phyloP scores from a whole-genome alignment of 2,329 filamentous ascomycete genomes.

The Alternaria metachromatica region DNA sequence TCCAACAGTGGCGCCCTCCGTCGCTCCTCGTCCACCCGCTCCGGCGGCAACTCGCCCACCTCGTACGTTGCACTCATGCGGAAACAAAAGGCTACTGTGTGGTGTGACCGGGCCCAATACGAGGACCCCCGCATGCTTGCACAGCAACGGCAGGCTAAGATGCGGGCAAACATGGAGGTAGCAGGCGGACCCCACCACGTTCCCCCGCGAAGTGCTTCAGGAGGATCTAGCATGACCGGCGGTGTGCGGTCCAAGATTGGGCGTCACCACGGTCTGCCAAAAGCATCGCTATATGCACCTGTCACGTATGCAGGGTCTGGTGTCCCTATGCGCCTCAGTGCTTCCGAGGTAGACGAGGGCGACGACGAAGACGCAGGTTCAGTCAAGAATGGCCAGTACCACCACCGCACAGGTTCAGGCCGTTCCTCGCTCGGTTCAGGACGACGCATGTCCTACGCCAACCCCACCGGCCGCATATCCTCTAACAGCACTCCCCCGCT shows the following conservation, averaged over 20 bases:
- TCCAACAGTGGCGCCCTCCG: slow-evolving; percentile 64
- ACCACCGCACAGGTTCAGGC: slow-evolving; percentile 76
- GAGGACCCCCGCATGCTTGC: slow-evolving; percentile 86
- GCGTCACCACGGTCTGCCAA: slow-evolving; percentile 81
- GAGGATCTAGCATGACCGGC: slow-evolving; percentile 45
- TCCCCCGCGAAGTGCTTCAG: slow-evolving; percentile 48
- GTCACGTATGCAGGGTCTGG: slow-evolving; percentile 78
- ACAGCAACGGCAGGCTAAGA: slow-evolving; percentile 85
- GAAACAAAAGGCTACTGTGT: slow-evolving; percentile 96
- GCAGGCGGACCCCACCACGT: slow-evolving; percentile 62
- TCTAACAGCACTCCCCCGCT: slow-evolving; percentile 63
- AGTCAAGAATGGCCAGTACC: slow-evolving; percentile 52
- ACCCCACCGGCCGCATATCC: slow-evolving; percentile 55
- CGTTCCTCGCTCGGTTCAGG: slow-evolving; percentile 67
- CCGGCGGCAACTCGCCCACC: slow-evolving; percentile 66
- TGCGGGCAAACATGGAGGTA: slow-evolving; percentile 84
- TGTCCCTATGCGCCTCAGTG: slow-evolving; percentile 88
- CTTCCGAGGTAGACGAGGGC: slow-evolving; percentile 92
- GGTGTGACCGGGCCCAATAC: slow-evolving; percentile 93
- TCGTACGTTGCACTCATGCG: slow-evolving; percentile 95
- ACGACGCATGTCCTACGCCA: slow-evolving; percentile 47
- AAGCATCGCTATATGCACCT: slow-evolving; percentile 78
- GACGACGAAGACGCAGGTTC: slow-evolving; percentile 74
- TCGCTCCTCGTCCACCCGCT: slow-evolving; percentile 82
- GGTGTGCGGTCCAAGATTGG: slow-evolving; percentile 79